Evolutionary conservation across 1,284 basidiomycete genomes (phyloP).

Genomic region (Cutaneotrichosporon sp.): DNA sequence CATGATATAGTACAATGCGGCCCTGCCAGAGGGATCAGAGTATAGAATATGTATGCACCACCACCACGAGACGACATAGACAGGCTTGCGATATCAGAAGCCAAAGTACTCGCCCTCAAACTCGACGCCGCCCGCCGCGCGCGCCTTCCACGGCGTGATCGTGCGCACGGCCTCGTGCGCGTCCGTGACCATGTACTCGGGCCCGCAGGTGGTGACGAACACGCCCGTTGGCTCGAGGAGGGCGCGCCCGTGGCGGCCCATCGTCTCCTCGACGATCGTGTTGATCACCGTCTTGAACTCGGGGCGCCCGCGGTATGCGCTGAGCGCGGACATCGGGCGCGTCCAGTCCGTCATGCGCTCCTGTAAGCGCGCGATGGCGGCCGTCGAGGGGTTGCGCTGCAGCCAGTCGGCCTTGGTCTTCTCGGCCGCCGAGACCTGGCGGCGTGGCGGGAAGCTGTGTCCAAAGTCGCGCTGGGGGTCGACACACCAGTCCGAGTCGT

Average conservation of each 20-base stretch:
- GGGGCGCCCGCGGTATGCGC: slow-evolving; percentile 35
- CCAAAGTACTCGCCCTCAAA: slow-evolving; percentile 49
- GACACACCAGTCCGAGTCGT: slow-evolving; percentile 10
- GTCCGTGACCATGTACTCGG: slow-evolving; percentile 37
- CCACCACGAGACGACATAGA: too few relatives aligned
- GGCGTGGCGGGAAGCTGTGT: neutral
- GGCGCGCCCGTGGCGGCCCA: slow-evolving; percentile 22
- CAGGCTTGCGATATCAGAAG: slow-evolving; percentile 31
- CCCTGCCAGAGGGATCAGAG: slow-evolving; percentile 1
- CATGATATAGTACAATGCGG: slow-evolving; percentile 5
- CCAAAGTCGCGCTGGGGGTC: neutral
- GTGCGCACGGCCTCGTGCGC: slow-evolving; percentile 32
- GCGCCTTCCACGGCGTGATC: slow-evolving; percentile 31
- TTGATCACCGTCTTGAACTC: slow-evolving; percentile 30
- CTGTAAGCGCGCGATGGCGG: slow-evolving; percentile 9
- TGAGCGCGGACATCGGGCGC: slow-evolving; percentile 27
- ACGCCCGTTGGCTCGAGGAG: slow-evolving; percentile 35
- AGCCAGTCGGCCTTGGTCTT: slow-evolving; percentile 34
- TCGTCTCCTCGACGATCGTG: slow-evolving; percentile 32
- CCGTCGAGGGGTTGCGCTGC: slow-evolving; percentile 27
- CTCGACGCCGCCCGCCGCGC: slow-evolving; percentile 43
- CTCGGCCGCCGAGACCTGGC: slow-evolving; percentile 25
- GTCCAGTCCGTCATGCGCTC: slow-evolving; percentile 16
- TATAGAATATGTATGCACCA: slow-evolving; percentile 1
- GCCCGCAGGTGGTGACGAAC: slow-evolving; percentile 46